Conservation (phyloP, 768 basidiomycete species). For the Udeniomyces megalosporus region DNA sequence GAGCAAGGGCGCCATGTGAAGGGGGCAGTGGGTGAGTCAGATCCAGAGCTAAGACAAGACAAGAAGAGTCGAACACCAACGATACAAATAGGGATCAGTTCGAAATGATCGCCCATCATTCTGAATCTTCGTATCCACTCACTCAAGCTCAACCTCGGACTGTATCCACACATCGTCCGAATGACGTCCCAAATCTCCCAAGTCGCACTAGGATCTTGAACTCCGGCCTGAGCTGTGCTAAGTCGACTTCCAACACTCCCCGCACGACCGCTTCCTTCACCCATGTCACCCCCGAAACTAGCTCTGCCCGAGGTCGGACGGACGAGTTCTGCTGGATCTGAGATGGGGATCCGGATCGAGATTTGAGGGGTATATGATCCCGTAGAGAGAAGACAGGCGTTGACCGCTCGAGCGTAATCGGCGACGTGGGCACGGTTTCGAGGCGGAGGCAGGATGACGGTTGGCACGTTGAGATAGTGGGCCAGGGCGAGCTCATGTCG, state of each 20-base stretch:
- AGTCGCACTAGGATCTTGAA: constrained; percentile 33
- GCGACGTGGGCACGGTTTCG: constrained; percentile 65
- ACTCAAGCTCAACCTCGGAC: constrained; percentile 31
- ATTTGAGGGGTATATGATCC: constrained; percentile 42
- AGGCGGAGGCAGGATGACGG: constrained; percentile 76
- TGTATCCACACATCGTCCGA: constrained; percentile 70
- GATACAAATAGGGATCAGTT: background rate
- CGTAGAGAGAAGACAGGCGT: constrained; percentile 50
- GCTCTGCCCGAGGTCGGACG: constrained; percentile 17
- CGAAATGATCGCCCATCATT: background rate
- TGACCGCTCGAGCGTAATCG: constrained; percentile 84
- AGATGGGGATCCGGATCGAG: constrained; percentile 47
- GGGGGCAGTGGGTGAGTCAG: constrained; percentile 74
- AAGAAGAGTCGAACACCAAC: background rate
- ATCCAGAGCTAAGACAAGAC: constrained; percentile 54
- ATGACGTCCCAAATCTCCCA: constrained; percentile 99
- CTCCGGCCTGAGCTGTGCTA: constrained; percentile 15
- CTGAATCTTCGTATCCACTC: constrained; percentile 26
- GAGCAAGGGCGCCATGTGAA: constrained; percentile 52
- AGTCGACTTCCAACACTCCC: background rate
- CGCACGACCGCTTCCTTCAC: background rate
- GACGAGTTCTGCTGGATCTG: constrained; percentile 37
- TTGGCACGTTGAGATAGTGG: constrained; percentile 71
- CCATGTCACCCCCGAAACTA: background rate
- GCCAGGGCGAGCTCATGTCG: constrained; percentile 86